These are phyloP conservation scores for Nakataea oryzae DNA, from an alignment of 2,329 filamentous ascomycete genomes.

Conservation along the genomic window DNA sequence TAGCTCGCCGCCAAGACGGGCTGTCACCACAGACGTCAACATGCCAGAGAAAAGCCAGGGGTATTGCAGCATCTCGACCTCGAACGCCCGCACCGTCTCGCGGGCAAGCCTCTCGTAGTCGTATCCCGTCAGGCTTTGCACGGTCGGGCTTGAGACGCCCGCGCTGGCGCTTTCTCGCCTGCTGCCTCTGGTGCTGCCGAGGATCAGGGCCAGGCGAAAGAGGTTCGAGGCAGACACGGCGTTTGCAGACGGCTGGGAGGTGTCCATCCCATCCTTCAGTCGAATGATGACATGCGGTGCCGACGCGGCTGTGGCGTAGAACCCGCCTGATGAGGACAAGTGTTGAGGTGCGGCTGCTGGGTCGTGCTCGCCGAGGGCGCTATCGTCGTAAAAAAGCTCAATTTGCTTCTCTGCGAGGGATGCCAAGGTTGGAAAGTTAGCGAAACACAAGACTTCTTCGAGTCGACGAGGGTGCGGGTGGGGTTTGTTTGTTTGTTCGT, in stretches of 20 bases:
- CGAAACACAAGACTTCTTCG: constrained; percentile 4
- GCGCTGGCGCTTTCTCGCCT: not conserved
- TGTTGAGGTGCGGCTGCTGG: constrained; percentile 7
- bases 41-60: constrained; percentile 84
- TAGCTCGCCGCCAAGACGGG: constrained; percentile 54
- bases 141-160: not conserved
- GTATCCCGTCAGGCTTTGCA: not conserved
- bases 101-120: constrained; percentile 55
- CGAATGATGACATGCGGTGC: constrained; percentile 68
- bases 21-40: constrained; percentile 64
- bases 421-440: not conserved
- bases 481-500: constrained; percentile 6
- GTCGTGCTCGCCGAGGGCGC: constrained; percentile 19
- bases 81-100: constrained; percentile 74
- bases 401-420: constrained; percentile 55
- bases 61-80: constrained; percentile 84
- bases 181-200: constrained; percentile 39
- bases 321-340: constrained; percentile 43
- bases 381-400: constrained; percentile 62
- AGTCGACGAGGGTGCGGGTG: too few species aligned
- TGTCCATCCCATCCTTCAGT: constrained; percentile 92
- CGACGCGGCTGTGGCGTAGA: constrained; percentile 58
- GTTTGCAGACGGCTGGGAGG: constrained; percentile 81
- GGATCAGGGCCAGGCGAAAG: constrained; percentile 63
- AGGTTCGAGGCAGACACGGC: constrained; percentile 78